These are phyloP conservation scores for Aspergillus latus DNA, from an alignment of 2,329 filamentous ascomycete genomes.

Conservation along the genomic window DNA sequence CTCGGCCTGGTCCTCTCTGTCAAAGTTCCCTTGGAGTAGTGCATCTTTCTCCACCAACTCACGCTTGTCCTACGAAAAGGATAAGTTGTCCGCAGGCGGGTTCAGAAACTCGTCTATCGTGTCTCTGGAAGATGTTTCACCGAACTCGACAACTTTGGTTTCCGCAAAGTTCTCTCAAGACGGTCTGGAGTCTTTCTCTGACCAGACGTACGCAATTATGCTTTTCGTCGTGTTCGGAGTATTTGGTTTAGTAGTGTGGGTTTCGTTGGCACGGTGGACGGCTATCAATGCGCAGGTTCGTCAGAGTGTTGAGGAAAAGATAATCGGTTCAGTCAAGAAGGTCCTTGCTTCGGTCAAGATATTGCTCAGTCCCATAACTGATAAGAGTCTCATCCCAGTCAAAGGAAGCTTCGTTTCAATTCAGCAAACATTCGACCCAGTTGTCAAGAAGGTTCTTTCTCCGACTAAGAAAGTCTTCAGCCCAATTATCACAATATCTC, in stretches of 20 bases:
- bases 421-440: not conserved
- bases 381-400: no score
- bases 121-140: not conserved
- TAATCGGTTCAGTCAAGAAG: not conserved
- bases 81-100: not conserved
- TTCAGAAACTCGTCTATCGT: no score
- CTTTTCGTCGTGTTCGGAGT: not conserved
- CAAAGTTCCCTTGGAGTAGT: not conserved
- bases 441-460: not conserved
- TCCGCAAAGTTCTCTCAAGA: no score
- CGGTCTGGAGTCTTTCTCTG: no score
- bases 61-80: not conserved
- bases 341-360: no score
- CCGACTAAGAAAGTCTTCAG: not conserved
- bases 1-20: not conserved
- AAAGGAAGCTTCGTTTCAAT: not conserved
- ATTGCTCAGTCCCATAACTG: no score
- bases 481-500: not conserved
- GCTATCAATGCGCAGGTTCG: not conserved
- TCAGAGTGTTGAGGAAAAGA: not conserved
- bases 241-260: not conserved
- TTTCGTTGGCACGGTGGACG: not conserved
- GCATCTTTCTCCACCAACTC: not conserved
- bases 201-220: not conserved
- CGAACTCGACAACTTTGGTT: no score